phyloP scores from a whole-genome alignment of 108 stramenopile species.

The Schizochytrium sp. region DNA sequence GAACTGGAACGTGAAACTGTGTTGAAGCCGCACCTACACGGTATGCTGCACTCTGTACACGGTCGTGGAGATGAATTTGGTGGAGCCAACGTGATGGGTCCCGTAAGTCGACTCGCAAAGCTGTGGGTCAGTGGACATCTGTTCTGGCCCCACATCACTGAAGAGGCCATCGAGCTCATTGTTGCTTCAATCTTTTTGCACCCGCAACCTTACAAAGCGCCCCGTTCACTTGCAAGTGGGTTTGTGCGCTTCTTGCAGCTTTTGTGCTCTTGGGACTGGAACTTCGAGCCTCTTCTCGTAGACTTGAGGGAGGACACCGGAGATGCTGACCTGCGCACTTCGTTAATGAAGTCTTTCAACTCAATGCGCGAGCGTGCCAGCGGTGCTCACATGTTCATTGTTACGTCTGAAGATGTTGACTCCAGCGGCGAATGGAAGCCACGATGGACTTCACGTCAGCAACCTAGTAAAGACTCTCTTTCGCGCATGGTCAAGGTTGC shows the following conservation, averaged over 20 bases:
- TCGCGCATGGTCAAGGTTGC: neutral
- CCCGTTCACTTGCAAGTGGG: slow-evolving; percentile 15
- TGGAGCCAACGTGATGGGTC: slow-evolving; percentile 41
- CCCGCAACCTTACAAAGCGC: slow-evolving; percentile 38
- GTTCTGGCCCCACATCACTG: slow-evolving; percentile 26
- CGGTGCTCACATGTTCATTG: slow-evolving; percentile 52
- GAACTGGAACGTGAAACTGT: neutral
- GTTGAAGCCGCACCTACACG: slow-evolving; percentile 25
- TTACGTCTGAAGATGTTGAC: neutral
- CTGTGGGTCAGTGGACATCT: slow-evolving; percentile 53
- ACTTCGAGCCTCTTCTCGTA: slow-evolving; percentile 35
- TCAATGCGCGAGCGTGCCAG: slow-evolving; percentile 21
- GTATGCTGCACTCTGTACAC: slow-evolving; percentile 28
- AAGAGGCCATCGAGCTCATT: slow-evolving; percentile 53
- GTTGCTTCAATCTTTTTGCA: slow-evolving; percentile 40
- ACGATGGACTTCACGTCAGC: neutral
- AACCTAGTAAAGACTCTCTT: neutral
- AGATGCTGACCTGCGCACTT: neutral
- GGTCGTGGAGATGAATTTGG: neutral
- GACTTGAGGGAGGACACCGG: neutral
- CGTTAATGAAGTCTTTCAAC: slow-evolving; percentile 3
- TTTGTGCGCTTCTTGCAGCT: slow-evolving; percentile 54
- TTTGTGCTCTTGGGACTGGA: slow-evolving; percentile 24
- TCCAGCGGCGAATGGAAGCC: slow-evolving; percentile 15
- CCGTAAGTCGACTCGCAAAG: slow-evolving; percentile 39